These are phyloP conservation scores for Alternaria consortialis DNA, from an alignment of 2,329 filamentous ascomycete genomes.

Conservation along the genomic window DNA sequence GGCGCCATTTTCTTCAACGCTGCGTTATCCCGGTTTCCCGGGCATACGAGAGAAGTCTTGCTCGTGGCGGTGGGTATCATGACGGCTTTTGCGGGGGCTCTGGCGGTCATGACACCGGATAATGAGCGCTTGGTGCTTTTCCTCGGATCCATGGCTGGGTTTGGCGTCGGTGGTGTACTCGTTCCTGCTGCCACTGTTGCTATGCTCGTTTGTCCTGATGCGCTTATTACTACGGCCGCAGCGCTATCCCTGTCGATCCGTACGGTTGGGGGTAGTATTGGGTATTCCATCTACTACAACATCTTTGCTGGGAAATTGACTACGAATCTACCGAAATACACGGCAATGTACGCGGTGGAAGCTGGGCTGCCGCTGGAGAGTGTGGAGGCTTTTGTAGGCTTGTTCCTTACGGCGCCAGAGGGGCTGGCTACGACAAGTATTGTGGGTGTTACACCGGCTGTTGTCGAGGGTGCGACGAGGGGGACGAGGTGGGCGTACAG, in stretches of 20 bases:
- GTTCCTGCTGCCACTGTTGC: slow-evolving; percentile 48
- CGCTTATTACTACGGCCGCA: slow-evolving; percentile 49
- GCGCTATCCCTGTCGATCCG: slow-evolving; percentile 58
- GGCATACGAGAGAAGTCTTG: slow-evolving; percentile 37
- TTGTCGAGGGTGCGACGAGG: slow-evolving; percentile 37
- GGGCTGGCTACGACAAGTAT: slow-evolving; percentile 25
- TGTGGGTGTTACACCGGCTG: slow-evolving; percentile 38
- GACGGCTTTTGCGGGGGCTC: slow-evolving; percentile 43
- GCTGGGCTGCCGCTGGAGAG: slow-evolving; percentile 52
- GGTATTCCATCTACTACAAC: slow-evolving; percentile 49
- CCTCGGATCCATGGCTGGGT: slow-evolving; percentile 45
- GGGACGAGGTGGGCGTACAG: slow-evolving; percentile 43
- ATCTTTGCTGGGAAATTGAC: slow-evolving; percentile 45
- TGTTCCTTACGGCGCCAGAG: slow-evolving; percentile 38
- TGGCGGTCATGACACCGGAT: slow-evolving; percentile 43
- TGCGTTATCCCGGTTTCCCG: slow-evolving; percentile 35
- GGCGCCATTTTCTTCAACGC: slow-evolving; percentile 38
- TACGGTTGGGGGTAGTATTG: slow-evolving; percentile 51
- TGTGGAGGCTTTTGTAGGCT: slow-evolving; percentile 48
- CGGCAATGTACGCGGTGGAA: slow-evolving; percentile 41
- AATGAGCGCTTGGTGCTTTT: slow-evolving; percentile 43
- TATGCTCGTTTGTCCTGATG: slow-evolving; percentile 46
- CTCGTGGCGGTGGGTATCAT: slow-evolving; percentile 43
- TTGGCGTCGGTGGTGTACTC: slow-evolving; percentile 51
- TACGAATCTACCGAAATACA: slow-evolving; percentile 35